Evolutionary conservation across 208 protist species (phyloP).

Genomic region (Crithidia expoeki): DNA sequence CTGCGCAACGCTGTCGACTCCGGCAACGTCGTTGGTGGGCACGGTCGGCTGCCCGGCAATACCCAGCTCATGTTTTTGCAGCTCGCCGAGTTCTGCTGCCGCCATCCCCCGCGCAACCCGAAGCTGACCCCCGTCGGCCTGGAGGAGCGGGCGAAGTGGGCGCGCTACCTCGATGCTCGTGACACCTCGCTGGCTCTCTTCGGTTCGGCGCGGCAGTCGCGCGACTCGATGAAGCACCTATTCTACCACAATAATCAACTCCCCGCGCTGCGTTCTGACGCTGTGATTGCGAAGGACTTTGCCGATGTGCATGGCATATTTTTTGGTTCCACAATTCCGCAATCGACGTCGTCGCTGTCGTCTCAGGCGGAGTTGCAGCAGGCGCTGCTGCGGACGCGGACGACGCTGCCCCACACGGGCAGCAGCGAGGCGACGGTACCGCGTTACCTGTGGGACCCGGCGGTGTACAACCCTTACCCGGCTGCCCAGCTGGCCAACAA

Average conservation of each 20-base stretch:
- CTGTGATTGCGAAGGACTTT: conserved; percentile 73
- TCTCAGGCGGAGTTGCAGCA: conserved; percentile 27
- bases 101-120: conserved; percentile 72
- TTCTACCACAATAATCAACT: conserved; percentile 84
- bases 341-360: conserved; percentile 6
- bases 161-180: conserved; percentile 81
- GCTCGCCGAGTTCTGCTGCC: conserved; percentile 70
- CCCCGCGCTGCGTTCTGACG: conserved; percentile 63
- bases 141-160: conserved; percentile 80
- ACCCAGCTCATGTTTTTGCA: conserved; percentile 68
- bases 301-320: conserved; percentile 60
- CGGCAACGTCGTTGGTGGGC: conserved; percentile 37
- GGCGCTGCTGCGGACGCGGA: conserved; percentile 46
- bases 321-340: conserved; percentile 28
- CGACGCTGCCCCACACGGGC: conserved; percentile 68
- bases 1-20: conserved; percentile 51
- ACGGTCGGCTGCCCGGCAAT: conserved; percentile 34
- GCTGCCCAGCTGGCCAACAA: conserved; percentile 28
- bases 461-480: conserved; percentile 86
- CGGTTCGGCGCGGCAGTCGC: conserved; percentile 77
- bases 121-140: conserved; percentile 77
- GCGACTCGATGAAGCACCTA: conserved; percentile 87
- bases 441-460: conserved; percentile 73
- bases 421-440: conserved; percentile 59
- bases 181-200: conserved; percentile 88